Evolutionary conservation across 164 flowering plant genomes (phyloP).

Genomic region (Piper longum): DNA sequence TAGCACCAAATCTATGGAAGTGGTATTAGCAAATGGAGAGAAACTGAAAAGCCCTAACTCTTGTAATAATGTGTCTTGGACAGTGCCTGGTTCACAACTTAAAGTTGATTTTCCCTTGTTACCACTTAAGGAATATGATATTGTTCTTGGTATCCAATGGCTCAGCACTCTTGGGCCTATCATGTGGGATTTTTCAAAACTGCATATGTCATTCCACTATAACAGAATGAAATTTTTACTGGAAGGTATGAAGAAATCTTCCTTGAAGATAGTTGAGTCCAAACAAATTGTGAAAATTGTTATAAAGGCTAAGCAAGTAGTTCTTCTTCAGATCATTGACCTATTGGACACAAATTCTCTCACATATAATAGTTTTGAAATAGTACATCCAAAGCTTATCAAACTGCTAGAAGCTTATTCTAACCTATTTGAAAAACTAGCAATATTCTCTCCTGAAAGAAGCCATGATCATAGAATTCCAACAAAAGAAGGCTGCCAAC

Average conservation of each 20-base stretch:
- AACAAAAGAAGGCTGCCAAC: background rate
- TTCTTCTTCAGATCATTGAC: no score
- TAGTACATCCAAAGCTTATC: background rate
- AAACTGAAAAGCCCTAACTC: background rate
- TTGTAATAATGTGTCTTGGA: background rate
- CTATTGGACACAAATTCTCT: no score
- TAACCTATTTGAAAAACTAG: background rate
- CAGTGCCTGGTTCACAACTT: background rate
- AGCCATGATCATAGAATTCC: background rate
- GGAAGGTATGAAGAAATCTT: background rate
- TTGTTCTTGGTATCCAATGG: constrained; percentile 2
- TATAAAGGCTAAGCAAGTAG: no score
- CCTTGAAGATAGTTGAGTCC: background rate
- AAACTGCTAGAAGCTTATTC: background rate
- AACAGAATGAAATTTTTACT: background rate
- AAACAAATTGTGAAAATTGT: background rate
- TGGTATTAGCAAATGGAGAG: constrained; percentile 7
- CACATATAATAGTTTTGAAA: background rate
- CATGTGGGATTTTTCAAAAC: background rate
- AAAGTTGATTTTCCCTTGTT: background rate
- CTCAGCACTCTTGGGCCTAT: background rate
- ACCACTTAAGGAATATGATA: background rate
- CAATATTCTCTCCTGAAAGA: background rate
- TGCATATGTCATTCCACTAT: background rate
- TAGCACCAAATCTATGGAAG: constrained; percentile 2